Base-by-base conservation (phyloP, 345 rosid species). In the Aquilaria malaccensis region DNA sequence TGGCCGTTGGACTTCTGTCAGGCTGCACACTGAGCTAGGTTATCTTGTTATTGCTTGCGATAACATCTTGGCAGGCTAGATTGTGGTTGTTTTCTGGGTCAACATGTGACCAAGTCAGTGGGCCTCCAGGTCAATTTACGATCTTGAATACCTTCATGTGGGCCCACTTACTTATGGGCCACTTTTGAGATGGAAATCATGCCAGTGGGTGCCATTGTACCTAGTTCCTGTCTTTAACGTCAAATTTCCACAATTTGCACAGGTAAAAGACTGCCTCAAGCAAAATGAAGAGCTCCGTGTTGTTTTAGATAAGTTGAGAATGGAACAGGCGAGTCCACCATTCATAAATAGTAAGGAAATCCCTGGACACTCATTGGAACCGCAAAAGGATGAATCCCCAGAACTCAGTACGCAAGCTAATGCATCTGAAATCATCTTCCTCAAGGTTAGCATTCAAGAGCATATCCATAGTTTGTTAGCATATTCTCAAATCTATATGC, bases 231-330 rank as follows among this genome's bases (percentile, higher is more conserved):
- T 22, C 22, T 22, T 22, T 22, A 22, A 22, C 22, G 22, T 22
- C 22, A 22, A 51, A 48, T 57, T 33, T n/a, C 41, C 6, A n/a
- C 22, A 22, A 22, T 22, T 22, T 22, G 22, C 22, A 22, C 79
- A 93, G 95, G 83, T 93, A 73, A 85, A 87, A 76, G 94, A 85
- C 51, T 87, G 96, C 70, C 85, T 93, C 15, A 85, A 79, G 79
- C 85, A 87, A 79, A 89, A 89, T 70, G 85, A 87, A 67, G 97
- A 89, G 73, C 96, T 93, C 54, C 88, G 95, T 43, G 82, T 70
- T 68, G 66, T 59, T 65, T 63, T 89, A 30, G 83, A 80, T 55
- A 85, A 78, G 73, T 80, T 89, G 74, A 84, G 98, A 81, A 69
- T 70, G 30, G 97, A 93, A 59, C 97, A 85, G 62, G 77, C 84